Evolutionary conservation across 805 yeast genomes (phyloP), one percentile per base, ranked within the genome.

Genomic region (Teunomyces funiuensis): DNA sequence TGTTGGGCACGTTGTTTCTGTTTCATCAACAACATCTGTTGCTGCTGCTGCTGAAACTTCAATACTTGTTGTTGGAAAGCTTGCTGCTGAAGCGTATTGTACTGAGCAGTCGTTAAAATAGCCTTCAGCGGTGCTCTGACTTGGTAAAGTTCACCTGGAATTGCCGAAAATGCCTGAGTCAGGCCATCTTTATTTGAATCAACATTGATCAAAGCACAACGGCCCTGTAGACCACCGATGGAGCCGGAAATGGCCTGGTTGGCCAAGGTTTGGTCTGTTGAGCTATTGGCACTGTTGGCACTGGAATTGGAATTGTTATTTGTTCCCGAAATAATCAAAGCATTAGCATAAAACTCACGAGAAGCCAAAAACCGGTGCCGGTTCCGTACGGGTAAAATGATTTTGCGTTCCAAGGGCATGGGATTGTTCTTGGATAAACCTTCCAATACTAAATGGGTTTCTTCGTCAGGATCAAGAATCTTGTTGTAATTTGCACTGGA

Each of bases 281-380:
- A 44, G 47, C 49, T 60, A 16, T 44, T 38, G 17, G 46, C 46
- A 27, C 27, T 45, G 15, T 34, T 37, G 9, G 34, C 37, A 5
- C 28, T 28, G 43, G 15, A 31, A 9, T 17, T 33, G 23, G 20
- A 17, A 5, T 80, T 77, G 39, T 77, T 77, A 25, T 75, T 71
- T 41, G 63, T 63, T 37, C 82, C 77, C 30, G 86, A 75, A 8
- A 81, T 88, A 7, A 85, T 70, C 10, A 86, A 73, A 2, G 96
- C 91, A 45, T 86, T 79, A 1, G 97, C 96, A 65, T 91, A 86
- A 83, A 90, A 87, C 60, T 93, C 99, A 50, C 98, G 76, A 86
- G 88, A 84, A 46, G 95, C 78, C 52, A 93, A 73, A 53, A 87
- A 88, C 43, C 81, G 76, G 22, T 82, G 82, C 47, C 96, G 77